Percentiles rank a stretch among this genome's conserved stretches.
These are phyloP conservation scores for Pittosporum tobira DNA, from an alignment of 129 eudicot genomes.

Conservation along the genomic window DNA sequence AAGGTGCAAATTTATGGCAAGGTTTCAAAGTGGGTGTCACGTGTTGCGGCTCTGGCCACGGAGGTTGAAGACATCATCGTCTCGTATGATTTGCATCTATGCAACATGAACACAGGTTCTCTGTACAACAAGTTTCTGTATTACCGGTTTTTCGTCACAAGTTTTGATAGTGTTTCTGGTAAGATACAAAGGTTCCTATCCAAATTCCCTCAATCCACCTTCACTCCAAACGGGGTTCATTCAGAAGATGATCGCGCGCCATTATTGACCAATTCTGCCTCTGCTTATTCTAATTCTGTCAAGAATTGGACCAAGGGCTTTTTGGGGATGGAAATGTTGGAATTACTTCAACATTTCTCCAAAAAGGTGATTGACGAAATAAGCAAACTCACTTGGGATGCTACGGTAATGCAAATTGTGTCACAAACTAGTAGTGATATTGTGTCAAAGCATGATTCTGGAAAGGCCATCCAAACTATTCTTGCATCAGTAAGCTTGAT, in stretches of 20 bases:
- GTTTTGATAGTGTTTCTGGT: background rate
- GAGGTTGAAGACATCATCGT: slow-evolving; percentile 5
- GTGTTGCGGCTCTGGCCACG: slow-evolving; percentile 1
- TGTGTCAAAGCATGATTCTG: background rate
- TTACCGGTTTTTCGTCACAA: background rate
- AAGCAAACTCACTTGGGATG: background rate
- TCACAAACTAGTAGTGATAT: background rate
- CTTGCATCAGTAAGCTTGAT: slow-evolving; percentile 1
- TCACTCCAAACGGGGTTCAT: background rate
- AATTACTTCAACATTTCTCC: background rate
- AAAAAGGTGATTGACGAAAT: background rate
- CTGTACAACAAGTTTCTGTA: background rate
- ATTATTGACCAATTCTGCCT: background rate
- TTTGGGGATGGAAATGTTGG: background rate
- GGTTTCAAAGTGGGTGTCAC: slow-evolving; percentile 3
- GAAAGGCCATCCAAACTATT: background rate
- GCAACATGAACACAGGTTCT: background rate
- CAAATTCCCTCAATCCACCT: background rate
- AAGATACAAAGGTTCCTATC: background rate
- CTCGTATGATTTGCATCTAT: background rate
- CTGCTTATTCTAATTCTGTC: background rate
- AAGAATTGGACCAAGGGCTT: background rate
- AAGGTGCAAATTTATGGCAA: background rate
- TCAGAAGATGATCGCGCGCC: background rate
- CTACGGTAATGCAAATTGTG: background rate